Evolutionary conservation across 805 yeast genomes (phyloP).

Genomic region (Schwanniomyces pseudopolymorphus): DNA sequence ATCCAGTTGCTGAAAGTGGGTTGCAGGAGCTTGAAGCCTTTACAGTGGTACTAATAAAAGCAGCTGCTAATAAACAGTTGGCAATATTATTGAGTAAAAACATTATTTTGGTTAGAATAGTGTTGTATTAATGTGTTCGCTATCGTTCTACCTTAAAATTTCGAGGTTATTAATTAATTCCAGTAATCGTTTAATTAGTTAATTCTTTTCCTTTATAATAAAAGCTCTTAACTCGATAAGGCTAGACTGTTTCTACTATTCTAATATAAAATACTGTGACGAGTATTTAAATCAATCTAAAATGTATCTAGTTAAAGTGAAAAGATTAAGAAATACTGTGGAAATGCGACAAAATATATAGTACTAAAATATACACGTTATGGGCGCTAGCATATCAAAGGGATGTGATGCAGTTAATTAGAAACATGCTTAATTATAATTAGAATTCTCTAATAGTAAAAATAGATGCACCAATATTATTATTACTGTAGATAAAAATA

Average conservation of each 20-base stretch:
- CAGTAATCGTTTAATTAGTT: no score
- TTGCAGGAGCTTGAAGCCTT: conserved; percentile 16
- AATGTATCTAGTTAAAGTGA: no score
- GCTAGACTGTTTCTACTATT: no score
- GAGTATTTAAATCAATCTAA: no score
- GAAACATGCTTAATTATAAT: not conserved
- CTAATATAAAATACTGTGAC: no score
- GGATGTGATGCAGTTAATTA: not conserved
- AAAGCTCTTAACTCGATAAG: no score
- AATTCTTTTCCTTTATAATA: no score
- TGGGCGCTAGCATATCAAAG: not conserved
- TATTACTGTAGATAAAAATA: not conserved
- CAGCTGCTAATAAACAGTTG: conserved; percentile 5
- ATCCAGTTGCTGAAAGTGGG: conserved; percentile 21
- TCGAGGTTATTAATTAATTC: no score
- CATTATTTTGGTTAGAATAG: no score
- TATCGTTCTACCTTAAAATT: no score
- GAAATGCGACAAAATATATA: not conserved
- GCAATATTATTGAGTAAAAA: not conserved
- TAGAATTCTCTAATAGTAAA: not conserved
- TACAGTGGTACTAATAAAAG: not conserved
- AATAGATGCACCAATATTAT: not conserved
- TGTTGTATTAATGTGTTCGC: no score
- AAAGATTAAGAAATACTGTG: no score
- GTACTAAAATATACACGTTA: not conserved